phyloP scores from a whole-genome alignment of 805 yeast species.

The Candida lessepsii region DNA sequence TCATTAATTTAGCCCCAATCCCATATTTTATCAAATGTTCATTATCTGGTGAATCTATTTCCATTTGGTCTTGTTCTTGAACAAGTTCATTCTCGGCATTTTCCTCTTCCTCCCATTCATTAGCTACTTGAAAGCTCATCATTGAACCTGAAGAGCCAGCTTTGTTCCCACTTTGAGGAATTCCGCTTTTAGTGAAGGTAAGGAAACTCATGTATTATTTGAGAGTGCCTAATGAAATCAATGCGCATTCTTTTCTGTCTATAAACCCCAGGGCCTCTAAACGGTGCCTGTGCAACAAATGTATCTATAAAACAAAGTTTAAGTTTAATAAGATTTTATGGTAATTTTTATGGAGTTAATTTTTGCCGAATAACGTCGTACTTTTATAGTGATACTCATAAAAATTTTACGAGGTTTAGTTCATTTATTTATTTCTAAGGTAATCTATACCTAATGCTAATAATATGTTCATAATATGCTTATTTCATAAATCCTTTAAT shows the following conservation, averaged over 20 bases:
- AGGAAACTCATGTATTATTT: slow-evolving; percentile 7
- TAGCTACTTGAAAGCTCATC: not conserved
- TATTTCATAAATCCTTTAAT: slow-evolving; percentile 15
- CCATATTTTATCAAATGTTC: slow-evolving; percentile 51
- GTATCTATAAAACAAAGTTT: no score
- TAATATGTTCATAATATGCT: not conserved
- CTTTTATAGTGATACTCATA: no score
- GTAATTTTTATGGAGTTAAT: no score
- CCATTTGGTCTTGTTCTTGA: slow-evolving; percentile 4
- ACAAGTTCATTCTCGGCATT: no score
- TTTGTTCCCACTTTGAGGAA: not conserved
- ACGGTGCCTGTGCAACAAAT: slow-evolving; percentile 2
- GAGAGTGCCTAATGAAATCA: not conserved
- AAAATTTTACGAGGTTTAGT: no score
- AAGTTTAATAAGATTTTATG: no score
- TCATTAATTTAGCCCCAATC: slow-evolving; percentile 75
- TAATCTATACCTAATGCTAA: not conserved
- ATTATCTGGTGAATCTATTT: slow-evolving; percentile 1
- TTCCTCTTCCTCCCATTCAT: slow-evolving; percentile 5
- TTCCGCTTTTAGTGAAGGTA: slow-evolving; percentile 3
- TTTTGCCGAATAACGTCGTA: no score
- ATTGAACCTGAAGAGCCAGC: not conserved
- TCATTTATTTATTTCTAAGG: slow-evolving; percentile 5
- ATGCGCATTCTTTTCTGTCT: not conserved
- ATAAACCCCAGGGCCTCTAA: slow-evolving; percentile 1